A percentile compares a stretch with the other conserved stretches of the same genome.
phyloP scores from a whole-genome alignment of 805 yeast genomes.

The Sugiyamaella mastotermitis region DNA sequence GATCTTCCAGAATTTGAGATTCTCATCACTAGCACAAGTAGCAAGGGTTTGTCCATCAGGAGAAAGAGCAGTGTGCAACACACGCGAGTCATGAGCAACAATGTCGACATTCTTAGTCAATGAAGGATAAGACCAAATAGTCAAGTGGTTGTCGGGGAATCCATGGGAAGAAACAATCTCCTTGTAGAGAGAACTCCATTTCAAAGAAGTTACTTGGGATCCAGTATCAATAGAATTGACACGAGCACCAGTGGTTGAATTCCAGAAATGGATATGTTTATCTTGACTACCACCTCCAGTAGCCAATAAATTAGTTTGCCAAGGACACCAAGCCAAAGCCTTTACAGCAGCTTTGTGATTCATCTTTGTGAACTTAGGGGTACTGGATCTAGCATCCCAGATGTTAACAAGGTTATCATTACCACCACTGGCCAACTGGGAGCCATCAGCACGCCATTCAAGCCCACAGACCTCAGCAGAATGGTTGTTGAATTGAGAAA shows the following conservation, averaged over 20 bases:
- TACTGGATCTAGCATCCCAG: conserved; percentile 75
- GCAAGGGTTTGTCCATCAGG: conserved; percentile 90
- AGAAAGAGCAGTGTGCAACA: conserved; percentile 73
- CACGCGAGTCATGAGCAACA: conserved; percentile 86
- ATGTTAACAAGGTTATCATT: conserved; percentile 89
- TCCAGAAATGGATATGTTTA: conserved; percentile 89
- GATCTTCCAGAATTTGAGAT: conserved; percentile 88
- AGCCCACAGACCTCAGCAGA: conserved; percentile 90
- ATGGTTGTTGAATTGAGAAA: conserved; percentile 56
- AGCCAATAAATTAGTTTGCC: conserved; percentile 74
- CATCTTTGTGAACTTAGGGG: conserved; percentile 69
- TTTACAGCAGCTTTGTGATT: conserved; percentile 92
- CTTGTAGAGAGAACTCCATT: conserved; percentile 61
- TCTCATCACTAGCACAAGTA: conserved; percentile 95
- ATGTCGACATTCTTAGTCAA: conserved; percentile 85
- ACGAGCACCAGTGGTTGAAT: conserved; percentile 82
- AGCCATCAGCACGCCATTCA: conserved; percentile 78
- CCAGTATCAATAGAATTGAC: conserved; percentile 85
- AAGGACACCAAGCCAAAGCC: conserved; percentile 93
- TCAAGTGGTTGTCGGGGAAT: conserved; percentile 77
- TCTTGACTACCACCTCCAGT: conserved; percentile 96
- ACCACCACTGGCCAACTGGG: conserved; percentile 85
- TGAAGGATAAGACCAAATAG: conserved; percentile 80
- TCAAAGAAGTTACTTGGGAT: conserved; percentile 87
- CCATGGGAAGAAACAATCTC: conserved; percentile 96